Evolutionary conservation across 345 rosid species (phyloP).

Genomic region (Citropsis articulata): DNA sequence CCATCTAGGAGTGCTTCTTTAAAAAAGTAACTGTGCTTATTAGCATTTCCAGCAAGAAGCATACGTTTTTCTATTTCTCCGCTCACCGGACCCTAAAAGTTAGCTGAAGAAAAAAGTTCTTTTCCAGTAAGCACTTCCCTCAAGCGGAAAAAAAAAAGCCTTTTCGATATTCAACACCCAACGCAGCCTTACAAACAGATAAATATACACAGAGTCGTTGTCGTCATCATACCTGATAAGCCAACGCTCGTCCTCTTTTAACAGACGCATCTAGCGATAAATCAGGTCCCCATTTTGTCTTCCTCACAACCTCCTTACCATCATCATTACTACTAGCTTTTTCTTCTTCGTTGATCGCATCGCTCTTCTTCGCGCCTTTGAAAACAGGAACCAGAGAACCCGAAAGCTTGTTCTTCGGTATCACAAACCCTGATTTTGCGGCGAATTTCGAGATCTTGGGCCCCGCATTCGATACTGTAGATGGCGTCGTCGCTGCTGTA

Average conservation of each 20-base stretch:
- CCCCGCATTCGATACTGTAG: constrained; percentile 32
- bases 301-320: constrained; percentile 51
- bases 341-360: constrained; percentile 41
- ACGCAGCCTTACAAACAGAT: background rate
- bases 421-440: constrained; percentile 78
- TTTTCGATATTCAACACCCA: background rate
- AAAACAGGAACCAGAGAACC: constrained; percentile 78
- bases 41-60: no score
- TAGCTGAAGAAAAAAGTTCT: background rate
- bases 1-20: background rate
- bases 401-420: constrained; percentile 85
- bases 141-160: background rate
- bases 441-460: constrained; percentile 74
- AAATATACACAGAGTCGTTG: background rate
- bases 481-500: constrained; percentile 27
- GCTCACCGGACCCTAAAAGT: background rate
- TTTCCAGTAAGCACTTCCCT: background rate
- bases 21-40: background rate
- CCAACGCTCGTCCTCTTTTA: constrained; percentile 58
- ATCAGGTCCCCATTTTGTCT: constrained; percentile 91
- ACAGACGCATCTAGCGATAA: constrained; percentile 57
- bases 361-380: constrained; percentile 50
- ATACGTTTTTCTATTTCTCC: background rate
- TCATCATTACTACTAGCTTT: constrained; percentile 3
- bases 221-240: constrained; percentile 64